These are phyloP conservation scores for Erythrobasidium yunnanense DNA, from an alignment of 768 basidiomycete species.

Conservation along the genomic window DNA sequence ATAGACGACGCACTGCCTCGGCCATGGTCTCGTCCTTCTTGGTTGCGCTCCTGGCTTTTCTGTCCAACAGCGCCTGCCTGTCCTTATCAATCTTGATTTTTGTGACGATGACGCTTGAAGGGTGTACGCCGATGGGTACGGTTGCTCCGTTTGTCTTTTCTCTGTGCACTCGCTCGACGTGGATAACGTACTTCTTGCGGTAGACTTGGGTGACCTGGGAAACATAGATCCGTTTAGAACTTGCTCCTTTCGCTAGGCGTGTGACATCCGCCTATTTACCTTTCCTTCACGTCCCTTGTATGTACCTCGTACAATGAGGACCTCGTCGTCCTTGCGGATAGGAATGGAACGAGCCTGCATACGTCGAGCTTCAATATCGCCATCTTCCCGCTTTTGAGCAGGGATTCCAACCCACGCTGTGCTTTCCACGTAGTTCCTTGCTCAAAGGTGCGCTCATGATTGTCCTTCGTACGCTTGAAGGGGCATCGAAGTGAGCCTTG, in stretches of 20 bases:
- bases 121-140: slow-evolving; percentile 86
- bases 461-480: slow-evolving; percentile 87
- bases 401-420: slow-evolving; percentile 53
- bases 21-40: too few species aligned
- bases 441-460: slow-evolving; percentile 94
- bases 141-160: slow-evolving; percentile 96
- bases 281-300: slow-evolving; percentile 99
- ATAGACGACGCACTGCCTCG: too few species aligned
- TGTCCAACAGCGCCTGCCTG: slow-evolving; percentile 42
- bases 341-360: slow-evolving; percentile 75
- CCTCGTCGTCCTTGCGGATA: slow-evolving; percentile 92
- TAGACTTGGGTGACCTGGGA: slow-evolving; percentile 50
- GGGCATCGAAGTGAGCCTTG: slow-evolving; percentile 94
- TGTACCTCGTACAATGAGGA: slow-evolving; percentile 81
- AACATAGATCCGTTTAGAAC: not conserved
- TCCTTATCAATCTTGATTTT: slow-evolving; percentile 80
- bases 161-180: slow-evolving; percentile 92
- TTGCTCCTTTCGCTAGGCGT: not conserved
- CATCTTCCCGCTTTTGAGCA: not conserved
- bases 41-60: slow-evolving; percentile 40
- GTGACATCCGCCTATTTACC: slow-evolving; percentile 29
- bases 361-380: not conserved
- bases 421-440: slow-evolving; percentile 84
- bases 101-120: slow-evolving; percentile 89
- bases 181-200: slow-evolving; percentile 75